These are phyloP conservation scores for Phytophthora idaei DNA, from an alignment of 352 stramenopile genomes.

Conservation along the genomic window DNA sequence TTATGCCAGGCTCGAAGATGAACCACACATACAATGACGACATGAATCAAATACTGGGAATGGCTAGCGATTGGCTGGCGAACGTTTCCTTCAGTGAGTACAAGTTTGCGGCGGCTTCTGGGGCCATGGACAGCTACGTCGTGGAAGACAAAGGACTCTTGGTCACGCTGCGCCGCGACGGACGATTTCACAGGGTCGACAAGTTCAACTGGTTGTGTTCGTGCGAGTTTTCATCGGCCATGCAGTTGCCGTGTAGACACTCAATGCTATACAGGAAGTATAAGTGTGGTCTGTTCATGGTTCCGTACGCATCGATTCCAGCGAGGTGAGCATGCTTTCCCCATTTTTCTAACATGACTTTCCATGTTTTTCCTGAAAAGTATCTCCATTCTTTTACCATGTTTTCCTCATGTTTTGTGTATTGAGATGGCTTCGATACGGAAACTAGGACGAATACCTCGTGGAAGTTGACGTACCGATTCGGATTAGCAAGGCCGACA, in stretches of 20 bases:
- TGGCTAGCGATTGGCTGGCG: background rate
- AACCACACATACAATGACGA: background rate
- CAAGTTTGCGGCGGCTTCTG: background rate
- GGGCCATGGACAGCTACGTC: background rate
- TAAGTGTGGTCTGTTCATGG: background rate
- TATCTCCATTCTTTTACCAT: too few relatives aligned
- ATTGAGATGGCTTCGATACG: background rate
- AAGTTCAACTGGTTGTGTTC: background rate
- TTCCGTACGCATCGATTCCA: background rate
- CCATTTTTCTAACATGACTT: background rate
- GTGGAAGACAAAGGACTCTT: background rate
- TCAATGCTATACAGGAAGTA: background rate
- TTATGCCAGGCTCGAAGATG: background rate
- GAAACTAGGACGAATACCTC: background rate
- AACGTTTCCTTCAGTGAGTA: background rate
- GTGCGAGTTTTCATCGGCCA: background rate
- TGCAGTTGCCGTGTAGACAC: background rate
- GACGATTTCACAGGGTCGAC: background rate
- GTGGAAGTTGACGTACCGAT: background rate
- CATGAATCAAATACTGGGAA: background rate
- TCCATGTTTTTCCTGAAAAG: constrained; percentile 7
- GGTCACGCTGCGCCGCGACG: background rate
- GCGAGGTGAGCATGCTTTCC: background rate
- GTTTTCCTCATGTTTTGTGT: background rate
- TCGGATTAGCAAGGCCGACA: background rate